Evolutionary conservation across 768 basidiomycete genomes (phyloP).

Genomic region (Auricularia heimuer): DNA sequence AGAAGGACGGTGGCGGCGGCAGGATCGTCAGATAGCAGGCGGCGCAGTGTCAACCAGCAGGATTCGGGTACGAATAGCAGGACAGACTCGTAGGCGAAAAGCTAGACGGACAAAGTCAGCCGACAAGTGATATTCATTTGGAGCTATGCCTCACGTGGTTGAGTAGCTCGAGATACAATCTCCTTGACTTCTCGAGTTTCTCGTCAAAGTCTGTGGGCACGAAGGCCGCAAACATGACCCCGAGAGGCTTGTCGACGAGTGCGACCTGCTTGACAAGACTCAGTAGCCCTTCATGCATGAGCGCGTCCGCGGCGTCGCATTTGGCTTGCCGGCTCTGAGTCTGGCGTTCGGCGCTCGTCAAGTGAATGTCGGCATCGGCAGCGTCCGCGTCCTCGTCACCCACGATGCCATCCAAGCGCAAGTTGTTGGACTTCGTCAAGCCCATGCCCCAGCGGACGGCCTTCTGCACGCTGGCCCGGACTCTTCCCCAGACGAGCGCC

Average conservation of each 20-base stretch:
- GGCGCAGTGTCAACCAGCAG: neutral
- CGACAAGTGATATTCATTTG: neutral
- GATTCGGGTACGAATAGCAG: neutral
- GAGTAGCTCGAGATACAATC: neutral
- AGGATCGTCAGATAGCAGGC: neutral
- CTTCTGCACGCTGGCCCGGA: neutral
- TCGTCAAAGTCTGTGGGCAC: neutral
- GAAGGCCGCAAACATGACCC: neutral
- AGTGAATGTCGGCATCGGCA: neutral
- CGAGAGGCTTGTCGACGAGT: neutral
- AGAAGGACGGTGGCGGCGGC: neutral
- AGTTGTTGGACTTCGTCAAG: neutral
- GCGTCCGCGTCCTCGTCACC: neutral
- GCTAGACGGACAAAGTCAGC: neutral
- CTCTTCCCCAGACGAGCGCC: neutral
- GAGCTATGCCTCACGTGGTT: neutral
- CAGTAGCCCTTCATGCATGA: neutral
- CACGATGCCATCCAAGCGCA: neutral
- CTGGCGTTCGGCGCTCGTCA: neutral
- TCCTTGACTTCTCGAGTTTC: neutral
- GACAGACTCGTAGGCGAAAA: neutral
- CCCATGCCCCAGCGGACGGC: neutral
- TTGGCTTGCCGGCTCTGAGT: neutral
- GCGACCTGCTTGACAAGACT: neutral
- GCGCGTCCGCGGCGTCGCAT: neutral